A percentile compares a stretch with the other conserved stretches of the same genome.
phyloP scores from a whole-genome alignment of 2,329 filamentous ascomycete genomes.

The Monosporascus sp. region DNA sequence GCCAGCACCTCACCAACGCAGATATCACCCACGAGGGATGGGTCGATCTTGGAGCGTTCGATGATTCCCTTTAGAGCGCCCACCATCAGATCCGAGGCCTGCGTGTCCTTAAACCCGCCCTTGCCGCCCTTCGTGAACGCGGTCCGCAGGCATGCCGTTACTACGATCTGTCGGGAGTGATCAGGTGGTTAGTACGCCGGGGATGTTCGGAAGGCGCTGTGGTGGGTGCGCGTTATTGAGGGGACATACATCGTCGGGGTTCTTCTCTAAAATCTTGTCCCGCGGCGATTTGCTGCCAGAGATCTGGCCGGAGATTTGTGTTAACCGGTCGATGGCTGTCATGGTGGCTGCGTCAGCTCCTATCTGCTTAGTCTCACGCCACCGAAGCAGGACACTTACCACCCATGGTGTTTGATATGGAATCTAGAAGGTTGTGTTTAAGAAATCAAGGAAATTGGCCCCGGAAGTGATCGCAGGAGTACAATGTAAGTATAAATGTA shows the following conservation, averaged over 20 bases:
- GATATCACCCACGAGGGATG: slow-evolving; percentile 82
- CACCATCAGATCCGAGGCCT: slow-evolving; percentile 76
- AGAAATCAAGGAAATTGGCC: not conserved
- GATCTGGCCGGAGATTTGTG: slow-evolving; percentile 58
- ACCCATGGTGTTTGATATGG: slow-evolving; percentile 11
- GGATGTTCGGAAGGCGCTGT: too few relatives aligned
- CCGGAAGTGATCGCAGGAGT: not conserved
- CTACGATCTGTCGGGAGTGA: slow-evolving; percentile 58
- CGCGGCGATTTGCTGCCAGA: slow-evolving; percentile 38
- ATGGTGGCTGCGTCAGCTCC: slow-evolving; percentile 1
- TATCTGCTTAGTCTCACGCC: not conserved
- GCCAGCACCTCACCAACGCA: slow-evolving; percentile 87
- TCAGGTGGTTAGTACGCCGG: not conserved
- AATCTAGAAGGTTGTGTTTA: not conserved
- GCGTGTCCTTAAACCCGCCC: slow-evolving; percentile 93
- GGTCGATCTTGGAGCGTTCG: slow-evolving; percentile 82
- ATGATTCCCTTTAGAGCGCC: slow-evolving; percentile 79
- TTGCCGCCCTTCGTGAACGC: slow-evolving; percentile 90
- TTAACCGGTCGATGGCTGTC: slow-evolving; percentile 51
- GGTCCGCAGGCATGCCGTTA: slow-evolving; percentile 87
- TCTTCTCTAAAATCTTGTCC: slow-evolving; percentile 58
- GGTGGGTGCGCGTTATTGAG: not conserved
- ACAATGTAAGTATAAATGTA: not conserved
- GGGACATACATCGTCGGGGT: slow-evolving; percentile 55
- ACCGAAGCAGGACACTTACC: slow-evolving; percentile 8